Evolutionary conservation across 116 monocot species (phyloP).

Genomic region (Papilionanthe hybrid): DNA sequence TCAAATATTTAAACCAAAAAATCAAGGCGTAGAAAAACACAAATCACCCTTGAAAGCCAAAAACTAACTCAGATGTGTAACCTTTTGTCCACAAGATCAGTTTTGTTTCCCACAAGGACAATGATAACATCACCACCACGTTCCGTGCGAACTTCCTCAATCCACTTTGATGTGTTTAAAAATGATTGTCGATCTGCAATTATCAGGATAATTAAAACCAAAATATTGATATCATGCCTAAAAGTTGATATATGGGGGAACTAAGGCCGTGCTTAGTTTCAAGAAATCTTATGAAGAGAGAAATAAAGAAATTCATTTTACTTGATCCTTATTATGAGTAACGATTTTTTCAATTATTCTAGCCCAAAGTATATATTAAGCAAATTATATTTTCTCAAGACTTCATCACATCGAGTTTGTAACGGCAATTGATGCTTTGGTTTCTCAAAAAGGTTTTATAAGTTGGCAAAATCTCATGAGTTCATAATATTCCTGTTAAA

Average conservation of each 20-base stretch:
- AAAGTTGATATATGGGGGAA: not conserved
- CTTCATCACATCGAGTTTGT: not conserved
- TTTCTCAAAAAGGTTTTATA: not conserved
- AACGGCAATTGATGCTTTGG: not conserved
- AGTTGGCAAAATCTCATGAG: not conserved
- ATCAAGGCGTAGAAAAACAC: not conserved
- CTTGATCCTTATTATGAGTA: not conserved
- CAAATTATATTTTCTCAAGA: not conserved
- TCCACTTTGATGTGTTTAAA: constrained; percentile 59
- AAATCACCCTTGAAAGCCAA: constrained; percentile 3
- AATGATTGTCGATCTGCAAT: constrained; percentile 51
- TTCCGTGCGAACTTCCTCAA: constrained; percentile 61
- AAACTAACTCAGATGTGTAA: constrained; percentile 5
- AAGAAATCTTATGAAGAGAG: not conserved
- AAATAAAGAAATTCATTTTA: not conserved
- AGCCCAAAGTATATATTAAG: not conserved
- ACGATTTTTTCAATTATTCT: not conserved
- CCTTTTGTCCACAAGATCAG: constrained; percentile 69
- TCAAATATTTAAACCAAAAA: not conserved
- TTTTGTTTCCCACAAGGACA: constrained; percentile 66
- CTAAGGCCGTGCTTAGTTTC: not conserved
- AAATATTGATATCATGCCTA: not conserved
- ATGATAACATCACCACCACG: constrained; percentile 61
- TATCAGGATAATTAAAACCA: not conserved
- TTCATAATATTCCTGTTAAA: not conserved